Evolutionary conservation across 495 filamentous ascomycete genomes (phyloP).

Genomic region (Daldinia bambusicola): DNA sequence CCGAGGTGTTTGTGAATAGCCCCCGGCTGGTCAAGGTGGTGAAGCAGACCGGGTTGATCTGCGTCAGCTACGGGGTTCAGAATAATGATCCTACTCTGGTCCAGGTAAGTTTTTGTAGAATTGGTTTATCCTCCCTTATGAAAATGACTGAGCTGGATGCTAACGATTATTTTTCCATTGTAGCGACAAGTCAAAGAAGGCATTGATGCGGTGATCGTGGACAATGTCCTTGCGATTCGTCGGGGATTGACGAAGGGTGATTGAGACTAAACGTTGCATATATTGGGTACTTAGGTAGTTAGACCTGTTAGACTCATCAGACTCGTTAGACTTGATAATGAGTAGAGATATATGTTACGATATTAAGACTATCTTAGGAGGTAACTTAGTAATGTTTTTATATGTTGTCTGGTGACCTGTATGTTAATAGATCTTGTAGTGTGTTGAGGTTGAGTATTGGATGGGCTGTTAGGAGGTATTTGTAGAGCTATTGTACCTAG

Average conservation of each 20-base stretch:
- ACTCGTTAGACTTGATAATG: not conserved
- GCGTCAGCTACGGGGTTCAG: slow-evolving; percentile 88
- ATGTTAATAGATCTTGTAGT: not conserved
- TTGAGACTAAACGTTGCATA: not conserved
- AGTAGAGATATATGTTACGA: not conserved
- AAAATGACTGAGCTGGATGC: slow-evolving; percentile 15
- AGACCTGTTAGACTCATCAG: not conserved
- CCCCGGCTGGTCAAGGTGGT: slow-evolving; percentile 95
- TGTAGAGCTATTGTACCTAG: not conserved
- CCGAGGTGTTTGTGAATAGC: slow-evolving; percentile 84
- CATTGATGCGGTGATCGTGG: slow-evolving; percentile 96
- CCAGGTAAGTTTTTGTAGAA: slow-evolving; percentile 66
- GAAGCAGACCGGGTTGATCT: slow-evolving; percentile 92
- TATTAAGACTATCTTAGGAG: not conserved
- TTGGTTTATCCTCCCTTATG: not conserved
- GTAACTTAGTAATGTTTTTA: not conserved
- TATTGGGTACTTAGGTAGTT: not conserved
- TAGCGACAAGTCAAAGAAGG: slow-evolving; percentile 92
- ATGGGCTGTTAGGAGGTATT: not conserved
- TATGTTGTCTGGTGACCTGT: not conserved
- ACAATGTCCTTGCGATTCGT: slow-evolving; percentile 83
- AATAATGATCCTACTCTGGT: slow-evolving; percentile 91
- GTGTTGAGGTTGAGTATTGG: not conserved
- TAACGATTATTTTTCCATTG: slow-evolving; percentile 37
- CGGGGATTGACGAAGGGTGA: slow-evolving; percentile 58